Evolutionary conservation across 768 basidiomycete species (phyloP).

Genomic region (Pleurotus cornucopiae): DNA sequence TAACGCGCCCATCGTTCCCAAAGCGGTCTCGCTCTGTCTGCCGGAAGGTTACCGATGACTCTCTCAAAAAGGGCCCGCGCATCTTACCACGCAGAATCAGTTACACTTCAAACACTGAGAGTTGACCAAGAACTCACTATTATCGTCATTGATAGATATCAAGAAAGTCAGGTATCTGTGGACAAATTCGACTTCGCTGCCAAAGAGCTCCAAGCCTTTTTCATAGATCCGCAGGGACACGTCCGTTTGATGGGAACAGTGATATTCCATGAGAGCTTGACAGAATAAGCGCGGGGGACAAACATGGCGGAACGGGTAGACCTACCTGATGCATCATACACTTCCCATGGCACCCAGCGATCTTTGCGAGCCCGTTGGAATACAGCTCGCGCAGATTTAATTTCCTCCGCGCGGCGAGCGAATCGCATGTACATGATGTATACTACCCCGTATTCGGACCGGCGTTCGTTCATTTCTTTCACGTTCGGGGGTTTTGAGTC

Average conservation of each 20-base stretch:
- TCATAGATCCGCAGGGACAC: constrained; percentile 93
- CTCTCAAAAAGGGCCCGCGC: constrained; percentile 95
- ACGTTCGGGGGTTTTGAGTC: constrained; percentile 44
- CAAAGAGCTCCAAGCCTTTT: constrained; percentile 81
- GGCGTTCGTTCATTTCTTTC: constrained; percentile 53
- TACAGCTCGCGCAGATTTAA: constrained; percentile 69
- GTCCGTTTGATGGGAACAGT: constrained; percentile 70
- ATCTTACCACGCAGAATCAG: constrained; percentile 44
- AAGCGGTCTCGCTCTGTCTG: constrained; percentile 76
- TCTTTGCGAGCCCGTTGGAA: constrained; percentile 81
- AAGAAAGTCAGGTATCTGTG: constrained; percentile 89
- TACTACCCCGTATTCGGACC: constrained; percentile 72
- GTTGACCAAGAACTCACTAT: constrained; percentile 57
- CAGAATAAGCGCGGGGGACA: constrained; percentile 2
- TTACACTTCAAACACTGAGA: background rate
- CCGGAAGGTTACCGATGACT: constrained; percentile 70
- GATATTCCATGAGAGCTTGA: constrained; percentile 91
- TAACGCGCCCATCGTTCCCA: constrained; percentile 98
- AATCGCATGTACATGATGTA: constrained; percentile 95
- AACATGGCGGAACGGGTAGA: background rate
- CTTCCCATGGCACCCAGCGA: constrained; percentile 83
- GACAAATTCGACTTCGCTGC: constrained; percentile 81
- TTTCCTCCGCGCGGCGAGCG: constrained; percentile 80
- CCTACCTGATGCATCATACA: constrained; percentile 88
- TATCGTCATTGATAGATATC: constrained; percentile 91